Evolutionary conservation across 2,329 filamentous ascomycete species (phyloP), one percentile per base, ranked within the genome.

Genomic region (Fusarium aywerte): DNA sequence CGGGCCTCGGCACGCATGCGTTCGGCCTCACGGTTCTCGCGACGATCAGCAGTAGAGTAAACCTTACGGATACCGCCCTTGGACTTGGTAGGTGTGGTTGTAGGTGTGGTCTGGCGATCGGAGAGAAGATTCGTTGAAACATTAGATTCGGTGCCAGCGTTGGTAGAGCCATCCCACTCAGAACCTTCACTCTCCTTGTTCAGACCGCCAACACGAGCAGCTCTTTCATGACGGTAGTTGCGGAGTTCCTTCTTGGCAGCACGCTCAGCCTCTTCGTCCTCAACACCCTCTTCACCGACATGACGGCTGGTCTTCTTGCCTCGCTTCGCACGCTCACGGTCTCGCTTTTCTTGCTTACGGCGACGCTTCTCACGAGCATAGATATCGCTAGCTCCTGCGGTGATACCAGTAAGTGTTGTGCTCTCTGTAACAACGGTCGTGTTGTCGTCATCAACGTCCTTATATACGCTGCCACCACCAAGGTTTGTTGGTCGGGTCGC

Each of bases 381-480:
- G 32, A 88, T 78, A 68, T 88, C 85, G 48, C 84, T 86, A 2
- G 84, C 84, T 6, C 86, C 86, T 0, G 81, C 86, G 4, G 86
- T 88, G 70, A 88, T 82, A 42, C 86, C 86, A 2, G 83, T 85
- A 58, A 87, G 74, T 10, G 70, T 77, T 9, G 80, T 82, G 61
- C 76, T 76, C 61, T 81, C 80, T 23, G 84, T 85, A 43, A 82
- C 76, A 6, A 78, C 79, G 18, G 80, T 86, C 11, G 79, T 80
- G 55, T 74, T 77, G 58, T 82, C 82, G 31, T 83, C 79, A 31
- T 82, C 82, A 57, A 92, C 83, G 67, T 95, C 89, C 75, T 90
- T 91, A 78, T 92, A 92, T 15, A 96, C 88, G 78, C 91, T 95
- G 42, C 93, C 93, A 47, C 93, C 93, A n/a, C 95, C 95, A 0